phyloP scores from a whole-genome alignment of 305 asterid species.

The Lippia alba region DNA sequence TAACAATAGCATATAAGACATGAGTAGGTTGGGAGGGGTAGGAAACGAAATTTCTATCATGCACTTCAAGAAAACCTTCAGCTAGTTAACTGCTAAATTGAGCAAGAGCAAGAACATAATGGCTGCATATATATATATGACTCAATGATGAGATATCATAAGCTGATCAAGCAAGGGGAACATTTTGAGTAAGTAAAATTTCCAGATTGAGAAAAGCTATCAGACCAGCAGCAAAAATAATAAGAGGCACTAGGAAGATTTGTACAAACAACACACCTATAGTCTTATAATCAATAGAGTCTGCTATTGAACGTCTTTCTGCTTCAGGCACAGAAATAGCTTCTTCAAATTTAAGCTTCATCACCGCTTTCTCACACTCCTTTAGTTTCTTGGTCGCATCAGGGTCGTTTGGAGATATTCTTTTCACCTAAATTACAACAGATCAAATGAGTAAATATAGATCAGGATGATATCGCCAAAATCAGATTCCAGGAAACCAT shows the following conservation, averaged over 20 bases:
- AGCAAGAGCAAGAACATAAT: slow-evolving; percentile 21
- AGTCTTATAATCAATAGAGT: slow-evolving; percentile 80
- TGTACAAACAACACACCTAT: slow-evolving; percentile 82
- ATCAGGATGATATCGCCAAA: slow-evolving; percentile 15
- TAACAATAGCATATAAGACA: slow-evolving; percentile 11
- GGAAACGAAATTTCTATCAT: slow-evolving; percentile 7
- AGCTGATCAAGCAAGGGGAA: slow-evolving; percentile 25
- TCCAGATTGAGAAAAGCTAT: slow-evolving; percentile 26
- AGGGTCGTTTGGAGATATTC: slow-evolving; percentile 82
- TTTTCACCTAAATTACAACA: slow-evolving; percentile 69
- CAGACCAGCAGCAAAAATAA: slow-evolving; percentile 11
- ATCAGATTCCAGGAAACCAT: slow-evolving; percentile 21
- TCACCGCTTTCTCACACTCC: slow-evolving; percentile 96
- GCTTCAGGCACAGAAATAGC: slow-evolving; percentile 86
- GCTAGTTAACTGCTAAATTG: slow-evolving; percentile 23
- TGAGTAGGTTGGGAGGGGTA: slow-evolving; percentile 22
- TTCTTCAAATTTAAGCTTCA: slow-evolving; percentile 96
- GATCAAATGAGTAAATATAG: slow-evolving; percentile 9
- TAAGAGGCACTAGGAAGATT: slow-evolving; percentile 14
- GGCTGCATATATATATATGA: background rate
- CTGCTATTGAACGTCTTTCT: slow-evolving; percentile 70
- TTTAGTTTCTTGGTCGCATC: slow-evolving; percentile 93
- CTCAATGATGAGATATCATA: slow-evolving; percentile 6
- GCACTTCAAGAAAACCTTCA: slow-evolving; percentile 20
- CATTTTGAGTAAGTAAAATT: slow-evolving; percentile 11